These are phyloP conservation scores for Cystodermella granulosa DNA, from an alignment of 1,284 basidiomycete genomes.

Conservation along the genomic window DNA sequence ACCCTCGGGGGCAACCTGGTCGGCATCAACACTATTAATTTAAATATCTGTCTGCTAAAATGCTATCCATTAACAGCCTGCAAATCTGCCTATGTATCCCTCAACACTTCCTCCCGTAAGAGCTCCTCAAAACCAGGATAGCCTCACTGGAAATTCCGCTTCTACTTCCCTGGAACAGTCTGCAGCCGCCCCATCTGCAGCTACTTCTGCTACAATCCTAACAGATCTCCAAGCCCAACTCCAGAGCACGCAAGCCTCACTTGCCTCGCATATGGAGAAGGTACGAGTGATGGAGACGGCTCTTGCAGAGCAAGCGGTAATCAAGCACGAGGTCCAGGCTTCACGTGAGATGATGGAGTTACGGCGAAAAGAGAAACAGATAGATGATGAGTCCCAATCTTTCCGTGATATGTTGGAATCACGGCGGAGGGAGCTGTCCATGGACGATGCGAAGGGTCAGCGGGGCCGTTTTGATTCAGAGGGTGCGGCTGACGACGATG, in stretches of 20 bases:
- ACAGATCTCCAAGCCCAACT: conserved; percentile 74
- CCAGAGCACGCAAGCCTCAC: conserved; percentile 76
- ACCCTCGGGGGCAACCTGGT: conserved; percentile 82
- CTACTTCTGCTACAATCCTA: conserved; percentile 43
- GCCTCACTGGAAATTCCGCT: conserved; percentile 9
- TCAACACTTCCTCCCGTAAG: conserved; percentile 62
- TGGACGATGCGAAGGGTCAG: not conserved
- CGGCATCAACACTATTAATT: conserved; percentile 26
- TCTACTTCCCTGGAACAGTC: conserved; percentile 37
- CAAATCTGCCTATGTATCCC: conserved; percentile 57
- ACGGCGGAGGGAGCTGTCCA: not conserved
- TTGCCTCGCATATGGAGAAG: conserved; percentile 80
- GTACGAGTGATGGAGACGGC: conserved; percentile 79
- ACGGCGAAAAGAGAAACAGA: conserved; percentile 17
- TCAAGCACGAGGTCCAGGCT: conserved; percentile 75
- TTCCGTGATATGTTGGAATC: not conserved
- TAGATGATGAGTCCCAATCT: conserved; percentile 1
- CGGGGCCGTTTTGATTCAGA: conserved; percentile 36
- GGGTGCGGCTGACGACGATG: conserved; percentile 52
- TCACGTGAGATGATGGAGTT: conserved; percentile 64
- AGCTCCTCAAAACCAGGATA: conserved; percentile 42
- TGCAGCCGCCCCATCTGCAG: conserved; percentile 22
- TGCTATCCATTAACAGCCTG: conserved; percentile 41
- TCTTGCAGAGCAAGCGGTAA: conserved; percentile 80
- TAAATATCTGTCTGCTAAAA: not conserved